Conservation (phyloP, 1,284 basidiomycete species). For the Cutaneotrichosporon cyanovorans region DNA sequence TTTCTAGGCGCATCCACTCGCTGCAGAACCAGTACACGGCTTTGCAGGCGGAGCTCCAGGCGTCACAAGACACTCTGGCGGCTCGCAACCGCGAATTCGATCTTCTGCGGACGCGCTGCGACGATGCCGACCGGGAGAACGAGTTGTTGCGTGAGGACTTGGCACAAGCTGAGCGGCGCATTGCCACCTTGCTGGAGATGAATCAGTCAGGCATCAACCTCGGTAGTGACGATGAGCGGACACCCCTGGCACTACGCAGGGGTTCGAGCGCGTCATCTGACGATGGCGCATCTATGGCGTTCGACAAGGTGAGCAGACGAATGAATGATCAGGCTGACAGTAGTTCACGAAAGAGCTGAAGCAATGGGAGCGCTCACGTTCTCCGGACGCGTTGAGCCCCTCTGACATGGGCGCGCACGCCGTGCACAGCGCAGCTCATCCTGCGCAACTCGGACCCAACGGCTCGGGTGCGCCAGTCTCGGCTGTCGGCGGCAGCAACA, state of each 20-base stretch:
- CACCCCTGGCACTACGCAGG: conserved; percentile 12
- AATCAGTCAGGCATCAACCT: conserved; percentile 21
- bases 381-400: conserved; percentile 16
- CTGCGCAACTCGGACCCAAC: background rate
- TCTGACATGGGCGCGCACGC: conserved; percentile 3
- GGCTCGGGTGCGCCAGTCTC: background rate
- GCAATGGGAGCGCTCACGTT: conserved; percentile 41
- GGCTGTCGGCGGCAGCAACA: background rate
- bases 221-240: conserved; percentile 21
- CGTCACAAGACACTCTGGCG: conserved; percentile 70
- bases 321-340: background rate
- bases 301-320: conserved; percentile 38
- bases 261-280: conserved; percentile 23
- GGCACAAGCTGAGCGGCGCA: conserved; percentile 59
- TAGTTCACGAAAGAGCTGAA: conserved; percentile 43
- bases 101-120: conserved; percentile 41
- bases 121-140: conserved; percentile 39
- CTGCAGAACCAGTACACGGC: conserved; percentile 64
- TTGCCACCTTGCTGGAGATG: conserved; percentile 39
- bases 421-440: background rate
- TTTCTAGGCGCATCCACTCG: conserved; percentile 61
- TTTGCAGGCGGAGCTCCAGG: conserved; percentile 65
- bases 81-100: conserved; percentile 67
- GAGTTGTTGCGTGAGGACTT: conserved; percentile 61
- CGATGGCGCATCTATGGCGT: conserved; percentile 34